A percentile compares a stretch with the other conserved stretches of the same genome.
Evolutionary conservation across 257 asterid genomes (phyloP).

Genomic region (Handroanthus guayacan): DNA sequence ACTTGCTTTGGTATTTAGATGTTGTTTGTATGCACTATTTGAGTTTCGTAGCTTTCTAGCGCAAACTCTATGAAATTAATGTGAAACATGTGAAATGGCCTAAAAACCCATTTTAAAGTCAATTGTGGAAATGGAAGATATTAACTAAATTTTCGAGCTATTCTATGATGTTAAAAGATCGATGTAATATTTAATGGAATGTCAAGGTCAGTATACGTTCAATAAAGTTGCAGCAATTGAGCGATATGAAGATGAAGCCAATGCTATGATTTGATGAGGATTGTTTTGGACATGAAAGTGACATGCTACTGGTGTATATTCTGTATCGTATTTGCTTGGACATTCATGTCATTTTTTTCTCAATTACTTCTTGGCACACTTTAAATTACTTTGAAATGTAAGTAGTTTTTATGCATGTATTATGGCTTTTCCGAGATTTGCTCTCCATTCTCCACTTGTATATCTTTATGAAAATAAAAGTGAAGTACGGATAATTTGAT

Average conservation of each 20-base stretch:
- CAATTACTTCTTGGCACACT: background rate
- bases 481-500: background rate
- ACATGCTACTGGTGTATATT: background rate
- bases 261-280: slow-evolving; percentile 66
- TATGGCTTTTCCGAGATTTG: background rate
- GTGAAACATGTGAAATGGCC: no score
- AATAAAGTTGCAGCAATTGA: slow-evolving; percentile 65
- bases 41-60: no score
- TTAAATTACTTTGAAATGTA: background rate
- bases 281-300: background rate
- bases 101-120: no score
- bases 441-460: no score
- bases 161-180: slow-evolving; percentile 91
- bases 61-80: no score
- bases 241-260: slow-evolving; percentile 60
- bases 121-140: slow-evolving; percentile 85
- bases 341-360: background rate
- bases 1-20: no score
- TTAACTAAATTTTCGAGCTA: slow-evolving; percentile 79
- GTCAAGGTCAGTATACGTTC: slow-evolving; percentile 87
- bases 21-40: no score
- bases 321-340: background rate
- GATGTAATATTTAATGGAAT: slow-evolving; percentile 89
- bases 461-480: background rate
- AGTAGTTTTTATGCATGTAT: background rate